phyloP scores from a whole-genome alignment of 2,329 filamentous ascomycete genomes.

The Pseudogymnoascus sp. region DNA sequence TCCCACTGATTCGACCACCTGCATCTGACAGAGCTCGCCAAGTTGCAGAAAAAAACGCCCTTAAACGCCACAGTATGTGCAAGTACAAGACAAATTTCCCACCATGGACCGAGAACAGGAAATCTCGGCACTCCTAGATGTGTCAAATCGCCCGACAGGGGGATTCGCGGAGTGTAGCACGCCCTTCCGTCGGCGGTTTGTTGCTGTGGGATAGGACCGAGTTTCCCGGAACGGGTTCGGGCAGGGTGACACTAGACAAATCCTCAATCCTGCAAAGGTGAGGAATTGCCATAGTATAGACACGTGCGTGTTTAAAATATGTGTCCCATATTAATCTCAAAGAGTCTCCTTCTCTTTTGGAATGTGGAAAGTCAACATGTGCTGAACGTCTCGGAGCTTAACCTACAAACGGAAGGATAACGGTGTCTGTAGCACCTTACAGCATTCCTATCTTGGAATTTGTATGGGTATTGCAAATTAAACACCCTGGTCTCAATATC shows the following conservation, averaged over 20 bases:
- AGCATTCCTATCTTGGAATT: slow-evolving; percentile 2
- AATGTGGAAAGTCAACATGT: background rate
- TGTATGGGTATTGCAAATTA: background rate
- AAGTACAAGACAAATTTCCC: slow-evolving; percentile 1
- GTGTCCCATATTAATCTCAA: background rate
- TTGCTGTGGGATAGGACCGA: slow-evolving; percentile 8
- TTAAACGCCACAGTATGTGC: background rate
- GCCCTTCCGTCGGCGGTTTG: background rate
- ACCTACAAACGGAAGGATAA: background rate
- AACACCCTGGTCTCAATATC: background rate
- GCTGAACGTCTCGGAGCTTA: background rate
- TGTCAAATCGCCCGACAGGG: background rate
- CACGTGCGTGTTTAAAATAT: background rate
- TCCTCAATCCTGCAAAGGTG: background rate
- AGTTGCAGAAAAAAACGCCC: background rate
- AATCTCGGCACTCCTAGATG: background rate
- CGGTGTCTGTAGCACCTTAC: background rate
- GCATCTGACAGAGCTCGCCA: background rate
- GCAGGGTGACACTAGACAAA: background rate
- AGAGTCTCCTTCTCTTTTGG: slow-evolving; percentile 1
- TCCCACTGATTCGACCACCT: background rate
- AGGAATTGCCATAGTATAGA: background rate
- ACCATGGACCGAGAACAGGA: background rate
- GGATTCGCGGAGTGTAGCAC: background rate
- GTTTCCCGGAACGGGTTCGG: background rate